A percentile compares a stretch with the other conserved stretches of the same genome.
phyloP scores from a whole-genome alignment of 345 rosid genomes.

The Gossypium raimondii region DNA sequence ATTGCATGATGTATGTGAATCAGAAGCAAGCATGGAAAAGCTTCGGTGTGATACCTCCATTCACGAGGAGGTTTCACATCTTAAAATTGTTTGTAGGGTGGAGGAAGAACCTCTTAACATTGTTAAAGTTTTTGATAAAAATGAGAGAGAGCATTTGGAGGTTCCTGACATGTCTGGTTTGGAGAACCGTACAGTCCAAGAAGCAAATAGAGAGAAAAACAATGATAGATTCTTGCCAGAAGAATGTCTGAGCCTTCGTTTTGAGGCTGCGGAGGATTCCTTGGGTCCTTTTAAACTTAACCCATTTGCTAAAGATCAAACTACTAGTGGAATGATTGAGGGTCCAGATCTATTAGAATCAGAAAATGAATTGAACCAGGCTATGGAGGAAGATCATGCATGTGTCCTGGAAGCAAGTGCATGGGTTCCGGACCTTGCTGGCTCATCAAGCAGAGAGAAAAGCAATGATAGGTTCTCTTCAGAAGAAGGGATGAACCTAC shows the following conservation, averaged over 20 bases:
- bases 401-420: slow-evolving; percentile 12
- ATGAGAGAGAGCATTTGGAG: slow-evolving; percentile 10
- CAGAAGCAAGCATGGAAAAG: slow-evolving; percentile 27
- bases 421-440: slow-evolving; percentile 11
- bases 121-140: slow-evolving; percentile 16
- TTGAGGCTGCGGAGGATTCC: background rate
- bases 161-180: slow-evolving; percentile 7
- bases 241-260: slow-evolving; percentile 8
- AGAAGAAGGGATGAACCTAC: slow-evolving; percentile 16
- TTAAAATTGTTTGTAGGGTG: slow-evolving; percentile 17
- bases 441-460: slow-evolving; percentile 13
- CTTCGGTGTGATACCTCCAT: slow-evolving; percentile 20
- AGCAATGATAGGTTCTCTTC: slow-evolving; percentile 12
- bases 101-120: slow-evolving; percentile 26
- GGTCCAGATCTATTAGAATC: slow-evolving; percentile 6
- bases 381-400: background rate
- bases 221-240: slow-evolving; percentile 13
- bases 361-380: background rate
- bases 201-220: slow-evolving; percentile 16
- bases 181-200: slow-evolving; percentile 16
- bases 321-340: slow-evolving; percentile 9
- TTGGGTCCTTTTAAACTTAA: background rate
- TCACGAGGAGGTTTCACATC: slow-evolving; percentile 16
- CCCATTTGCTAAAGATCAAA: slow-evolving; percentile 5
- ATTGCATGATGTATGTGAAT: slow-evolving; percentile 12